Conservation (phyloP, 306 rosid genomes). For the Casuarina cunninghamiana region DNA sequence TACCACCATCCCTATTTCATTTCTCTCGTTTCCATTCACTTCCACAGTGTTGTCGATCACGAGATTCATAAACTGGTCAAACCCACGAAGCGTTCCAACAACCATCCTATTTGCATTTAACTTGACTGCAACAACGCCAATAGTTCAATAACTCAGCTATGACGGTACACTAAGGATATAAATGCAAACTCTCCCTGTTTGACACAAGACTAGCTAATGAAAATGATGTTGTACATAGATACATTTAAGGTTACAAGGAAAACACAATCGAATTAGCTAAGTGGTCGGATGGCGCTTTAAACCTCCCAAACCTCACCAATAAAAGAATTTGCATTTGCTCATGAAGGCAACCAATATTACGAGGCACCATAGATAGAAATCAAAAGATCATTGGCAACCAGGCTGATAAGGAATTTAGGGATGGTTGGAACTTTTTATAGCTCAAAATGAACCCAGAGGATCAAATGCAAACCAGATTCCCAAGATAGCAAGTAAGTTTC, state of each 20-base stretch:
- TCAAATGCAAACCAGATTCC: background rate
- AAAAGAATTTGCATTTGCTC: background rate
- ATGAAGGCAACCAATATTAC: background rate
- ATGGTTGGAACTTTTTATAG: background rate
- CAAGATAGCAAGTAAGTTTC: background rate
- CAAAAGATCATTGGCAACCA: background rate
- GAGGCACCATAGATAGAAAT: background rate
- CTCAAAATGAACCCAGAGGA: background rate
- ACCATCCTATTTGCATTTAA: constrained; percentile 89
- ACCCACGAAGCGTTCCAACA: constrained; percentile 90
- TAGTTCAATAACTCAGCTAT: background rate
- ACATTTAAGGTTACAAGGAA: background rate
- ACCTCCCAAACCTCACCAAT: background rate
- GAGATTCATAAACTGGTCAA: constrained; percentile 95
- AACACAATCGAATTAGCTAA: background rate
- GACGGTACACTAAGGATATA: background rate
- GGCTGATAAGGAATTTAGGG: background rate
- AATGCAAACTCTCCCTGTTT: background rate
- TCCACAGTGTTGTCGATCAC: constrained; percentile 93
- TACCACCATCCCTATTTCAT: constrained; percentile 97
- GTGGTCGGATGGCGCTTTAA: background rate
- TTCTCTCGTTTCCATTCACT: constrained; percentile 83
- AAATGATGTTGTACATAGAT: background rate
- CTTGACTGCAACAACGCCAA: constrained; percentile 60
- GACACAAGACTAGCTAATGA: background rate